phyloP scores from a whole-genome alignment of 768 basidiomycete species.

The Boletus vinaceobasis region DNA sequence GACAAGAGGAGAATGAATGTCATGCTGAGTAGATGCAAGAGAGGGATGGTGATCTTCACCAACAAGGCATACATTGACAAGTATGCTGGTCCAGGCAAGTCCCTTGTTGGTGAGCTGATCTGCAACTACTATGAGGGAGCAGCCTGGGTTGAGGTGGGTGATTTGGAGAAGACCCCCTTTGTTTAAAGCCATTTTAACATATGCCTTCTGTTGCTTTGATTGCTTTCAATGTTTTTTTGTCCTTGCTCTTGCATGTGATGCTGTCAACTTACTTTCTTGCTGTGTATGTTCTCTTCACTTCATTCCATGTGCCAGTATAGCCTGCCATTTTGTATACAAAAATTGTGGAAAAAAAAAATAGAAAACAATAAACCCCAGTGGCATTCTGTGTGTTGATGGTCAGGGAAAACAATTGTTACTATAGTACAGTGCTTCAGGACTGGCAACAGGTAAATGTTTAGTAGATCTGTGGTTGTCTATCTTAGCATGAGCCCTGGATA shows the following conservation, averaged over 20 bases:
- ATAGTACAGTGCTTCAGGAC: neutral
- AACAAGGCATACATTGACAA: slow-evolving; percentile 59
- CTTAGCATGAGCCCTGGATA: neutral
- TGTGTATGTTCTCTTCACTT: slow-evolving; percentile 3
- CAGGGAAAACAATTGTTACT: neutral
- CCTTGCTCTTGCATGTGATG: slow-evolving; percentile 9
- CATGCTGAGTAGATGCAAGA: slow-evolving; percentile 80
- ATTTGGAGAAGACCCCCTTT: slow-evolving; percentile 23
- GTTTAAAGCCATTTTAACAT: slow-evolving; percentile 5
- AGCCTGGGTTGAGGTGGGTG: slow-evolving; percentile 36
- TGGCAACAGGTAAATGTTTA: neutral
- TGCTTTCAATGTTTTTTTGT: neutral
- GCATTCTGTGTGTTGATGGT: neutral
- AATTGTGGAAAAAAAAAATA: neutral
- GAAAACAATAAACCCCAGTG: slow-evolving; percentile 1
- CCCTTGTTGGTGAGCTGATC: slow-evolving; percentile 42
- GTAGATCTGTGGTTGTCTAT: neutral
- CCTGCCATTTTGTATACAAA: slow-evolving; percentile 11
- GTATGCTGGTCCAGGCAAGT: slow-evolving; percentile 45
- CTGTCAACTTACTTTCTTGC: slow-evolving; percentile 18
- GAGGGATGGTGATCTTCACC: slow-evolving; percentile 72
- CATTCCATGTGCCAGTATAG: neutral
- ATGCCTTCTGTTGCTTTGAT: neutral
- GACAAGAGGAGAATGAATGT: slow-evolving; percentile 76
- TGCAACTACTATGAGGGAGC: slow-evolving; percentile 26